Evolutionary conservation across 768 basidiomycete species (phyloP).

Genomic region (Mycena capillaripes): DNA sequence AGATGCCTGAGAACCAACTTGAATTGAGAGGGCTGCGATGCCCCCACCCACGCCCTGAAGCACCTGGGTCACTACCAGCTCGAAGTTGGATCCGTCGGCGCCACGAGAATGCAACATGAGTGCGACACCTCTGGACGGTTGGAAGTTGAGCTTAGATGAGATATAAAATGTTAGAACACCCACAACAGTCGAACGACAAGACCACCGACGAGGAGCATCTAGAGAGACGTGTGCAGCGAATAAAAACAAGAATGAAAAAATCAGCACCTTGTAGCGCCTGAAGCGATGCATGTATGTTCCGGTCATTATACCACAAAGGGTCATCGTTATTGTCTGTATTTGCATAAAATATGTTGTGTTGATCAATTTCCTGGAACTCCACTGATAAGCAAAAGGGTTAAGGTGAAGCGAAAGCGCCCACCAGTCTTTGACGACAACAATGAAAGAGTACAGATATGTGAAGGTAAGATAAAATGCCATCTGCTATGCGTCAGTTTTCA

Average conservation of each 20-base stretch:
- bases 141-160: background rate
- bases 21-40: conserved; percentile 68
- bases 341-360: conserved; percentile 76
- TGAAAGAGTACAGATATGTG: conserved; percentile 82
- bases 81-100: conserved; percentile 64
- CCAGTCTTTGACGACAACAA: conserved; percentile 67
- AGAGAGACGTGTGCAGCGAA: background rate
- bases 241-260: background rate
- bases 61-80: conserved; percentile 76
- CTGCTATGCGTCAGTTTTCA: conserved; percentile 46
- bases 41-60: conserved; percentile 85
- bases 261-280: conserved; percentile 67
- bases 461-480: conserved; percentile 77
- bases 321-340: conserved; percentile 71
- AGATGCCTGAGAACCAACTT: conserved; percentile 75
- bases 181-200: conserved; percentile 69
- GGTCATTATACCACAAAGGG: conserved; percentile 73
- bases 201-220: conserved; percentile 68
- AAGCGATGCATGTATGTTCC: conserved; percentile 69
- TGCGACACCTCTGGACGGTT: conserved; percentile 63
- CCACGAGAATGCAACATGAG: conserved; percentile 82
- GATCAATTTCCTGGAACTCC: conserved; percentile 60
- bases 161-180: conserved; percentile 29
- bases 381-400: background rate
- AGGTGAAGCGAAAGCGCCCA: conserved; percentile 23